Conservation (phyloP, 139 green algal species). For the Chlorella sp. region DNA sequence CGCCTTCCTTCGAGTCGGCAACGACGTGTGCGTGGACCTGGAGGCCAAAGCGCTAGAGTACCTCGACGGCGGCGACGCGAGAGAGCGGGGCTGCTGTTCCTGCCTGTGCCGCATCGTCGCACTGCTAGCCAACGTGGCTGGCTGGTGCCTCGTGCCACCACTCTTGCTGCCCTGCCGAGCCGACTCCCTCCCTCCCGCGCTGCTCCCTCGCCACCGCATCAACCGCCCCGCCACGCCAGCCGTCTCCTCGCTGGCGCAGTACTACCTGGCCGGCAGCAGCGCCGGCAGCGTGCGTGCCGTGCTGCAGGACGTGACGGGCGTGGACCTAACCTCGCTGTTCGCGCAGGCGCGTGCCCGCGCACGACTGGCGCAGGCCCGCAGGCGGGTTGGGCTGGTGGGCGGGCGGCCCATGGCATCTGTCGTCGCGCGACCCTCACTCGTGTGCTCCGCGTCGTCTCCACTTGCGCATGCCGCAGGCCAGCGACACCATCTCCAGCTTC, state of each 20-base stretch:
- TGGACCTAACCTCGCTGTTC: too few relatives aligned
- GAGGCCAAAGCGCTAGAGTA: constrained; percentile 2
- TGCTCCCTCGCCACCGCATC: not conserved
- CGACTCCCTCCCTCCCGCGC: not conserved
- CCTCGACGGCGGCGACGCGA: not conserved
- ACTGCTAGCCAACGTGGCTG: not conserved
- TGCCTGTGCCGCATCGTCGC: not conserved
- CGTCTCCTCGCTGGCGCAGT: not conserved
- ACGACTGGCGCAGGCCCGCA: too few relatives aligned
- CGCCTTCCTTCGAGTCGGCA: too few relatives aligned
- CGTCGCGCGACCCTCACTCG: too few relatives aligned
- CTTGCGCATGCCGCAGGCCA: too few relatives aligned
- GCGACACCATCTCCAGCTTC: too few relatives aligned
- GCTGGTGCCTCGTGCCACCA: not conserved
- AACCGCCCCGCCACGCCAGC: not conserved
- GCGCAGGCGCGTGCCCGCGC: too few relatives aligned
- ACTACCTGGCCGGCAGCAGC: constrained; percentile 12
- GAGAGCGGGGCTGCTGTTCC: too few relatives aligned
- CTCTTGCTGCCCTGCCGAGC: not conserved
- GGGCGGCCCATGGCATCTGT: too few relatives aligned
- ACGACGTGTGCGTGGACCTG: constrained; percentile 19
- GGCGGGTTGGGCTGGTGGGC: too few relatives aligned
- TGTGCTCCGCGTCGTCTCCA: too few relatives aligned
- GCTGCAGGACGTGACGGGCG: not conserved
- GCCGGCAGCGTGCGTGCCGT: constrained; percentile 8